Conservation (phyloP, 176 grass and related monocot species). For the Carex parvula region DNA sequence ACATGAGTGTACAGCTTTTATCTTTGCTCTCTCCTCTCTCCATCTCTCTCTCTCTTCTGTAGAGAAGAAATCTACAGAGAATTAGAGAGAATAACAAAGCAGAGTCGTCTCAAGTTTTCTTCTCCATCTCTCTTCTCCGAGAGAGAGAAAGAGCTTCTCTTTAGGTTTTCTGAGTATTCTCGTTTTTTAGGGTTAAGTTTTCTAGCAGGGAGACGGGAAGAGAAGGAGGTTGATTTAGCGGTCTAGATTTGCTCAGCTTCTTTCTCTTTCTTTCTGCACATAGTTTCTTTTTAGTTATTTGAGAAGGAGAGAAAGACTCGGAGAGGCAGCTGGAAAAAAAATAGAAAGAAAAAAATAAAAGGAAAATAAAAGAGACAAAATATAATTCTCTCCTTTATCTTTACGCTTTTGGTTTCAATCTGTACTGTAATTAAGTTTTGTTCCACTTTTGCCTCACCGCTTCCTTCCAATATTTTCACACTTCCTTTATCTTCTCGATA, state of each 20-base stretch:
- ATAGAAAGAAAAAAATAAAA: not conserved
- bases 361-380: slow-evolving; percentile 14
- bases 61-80: not conserved
- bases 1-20: slow-evolving; percentile 19
- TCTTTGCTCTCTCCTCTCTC: slow-evolving; percentile 9
- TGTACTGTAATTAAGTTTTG: slow-evolving; percentile 9
- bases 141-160: not conserved
- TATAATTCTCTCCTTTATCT: slow-evolving; percentile 13
- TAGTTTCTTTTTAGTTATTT: not conserved
- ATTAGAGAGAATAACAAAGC: not conserved
- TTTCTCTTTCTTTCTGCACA: slow-evolving; percentile 44
- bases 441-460: slow-evolving; percentile 19
- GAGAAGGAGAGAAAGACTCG: not conserved
- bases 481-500: not conserved
- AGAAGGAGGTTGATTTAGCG: slow-evolving; percentile 33
- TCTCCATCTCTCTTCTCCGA: not conserved
- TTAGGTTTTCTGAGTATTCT: slow-evolving; percentile 13
- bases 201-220: slow-evolving; percentile 32
- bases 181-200: slow-evolving; percentile 27
- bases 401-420: not conserved
- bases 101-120: not conserved
- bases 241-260: slow-evolving; percentile 26
- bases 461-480: slow-evolving; percentile 6
- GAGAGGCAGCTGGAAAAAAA: not conserved
- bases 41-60: slow-evolving; percentile 11